phyloP scores from a whole-genome alignment of 805 yeast genomes.

The Candida coquimbonensis region DNA sequence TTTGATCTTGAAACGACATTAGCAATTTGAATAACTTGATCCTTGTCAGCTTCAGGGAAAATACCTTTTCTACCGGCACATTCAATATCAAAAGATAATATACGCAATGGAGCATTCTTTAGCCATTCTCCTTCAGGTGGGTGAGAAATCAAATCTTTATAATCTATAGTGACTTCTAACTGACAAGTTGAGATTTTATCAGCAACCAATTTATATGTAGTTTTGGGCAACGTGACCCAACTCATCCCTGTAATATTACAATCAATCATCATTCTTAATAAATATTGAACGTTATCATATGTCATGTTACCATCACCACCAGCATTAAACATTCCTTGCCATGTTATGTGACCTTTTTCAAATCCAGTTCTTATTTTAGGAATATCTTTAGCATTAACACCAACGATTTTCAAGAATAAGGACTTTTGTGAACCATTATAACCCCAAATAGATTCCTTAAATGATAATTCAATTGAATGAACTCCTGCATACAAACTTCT shows the following conservation, averaged over 20 bases:
- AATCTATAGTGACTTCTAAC: slow-evolving; percentile 69
- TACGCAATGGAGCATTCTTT: slow-evolving; percentile 86
- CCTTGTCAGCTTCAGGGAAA: slow-evolving; percentile 90
- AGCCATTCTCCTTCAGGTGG: slow-evolving; percentile 92
- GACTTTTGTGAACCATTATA: slow-evolving; percentile 70
- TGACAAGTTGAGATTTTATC: slow-evolving; percentile 70
- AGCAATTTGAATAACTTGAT: slow-evolving; percentile 95
- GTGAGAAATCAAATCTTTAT: slow-evolving; percentile 65
- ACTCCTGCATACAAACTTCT: slow-evolving; percentile 47
- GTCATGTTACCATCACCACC: slow-evolving; percentile 51
- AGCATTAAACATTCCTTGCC: slow-evolving; percentile 54
- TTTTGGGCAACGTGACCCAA: slow-evolving; percentile 86
- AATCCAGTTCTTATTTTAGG: slow-evolving; percentile 70
- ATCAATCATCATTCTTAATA: slow-evolving; percentile 86
- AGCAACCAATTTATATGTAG: slow-evolving; percentile 50
- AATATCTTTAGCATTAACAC: slow-evolving; percentile 58
- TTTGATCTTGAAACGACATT: slow-evolving; percentile 86
- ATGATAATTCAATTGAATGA: slow-evolving; percentile 52
- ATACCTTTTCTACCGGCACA: slow-evolving; percentile 97
- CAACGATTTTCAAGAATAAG: slow-evolving; percentile 72
- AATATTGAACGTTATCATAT: slow-evolving; percentile 84
- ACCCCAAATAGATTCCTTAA: slow-evolving; percentile 92
- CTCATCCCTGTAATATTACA: slow-evolving; percentile 93
- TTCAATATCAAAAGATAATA: slow-evolving; percentile 93
- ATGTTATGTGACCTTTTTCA: slow-evolving; percentile 72